Evolutionary conservation across 345 rosid species (phyloP).

Genomic region (Citrus sp.): DNA sequence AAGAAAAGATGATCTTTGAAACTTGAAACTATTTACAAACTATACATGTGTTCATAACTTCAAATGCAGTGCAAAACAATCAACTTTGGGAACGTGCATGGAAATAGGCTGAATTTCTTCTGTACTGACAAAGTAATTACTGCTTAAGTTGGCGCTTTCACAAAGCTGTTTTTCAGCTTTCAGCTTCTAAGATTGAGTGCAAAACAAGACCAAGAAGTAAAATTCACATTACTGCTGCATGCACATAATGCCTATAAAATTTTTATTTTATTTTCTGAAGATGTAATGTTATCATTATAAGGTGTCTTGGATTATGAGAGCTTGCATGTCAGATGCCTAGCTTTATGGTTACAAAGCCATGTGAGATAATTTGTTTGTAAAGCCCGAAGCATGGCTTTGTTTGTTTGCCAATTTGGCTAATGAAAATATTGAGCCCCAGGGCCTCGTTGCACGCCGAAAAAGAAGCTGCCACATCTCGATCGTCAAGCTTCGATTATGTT

Average conservation of each 20-base stretch:
- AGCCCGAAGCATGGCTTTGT: constrained; percentile 8
- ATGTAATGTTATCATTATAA: not conserved
- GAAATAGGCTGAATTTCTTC: constrained; percentile 3
- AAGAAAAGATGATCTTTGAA: not conserved
- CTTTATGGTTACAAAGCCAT: constrained; percentile 34
- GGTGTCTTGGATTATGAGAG: constrained; percentile 16
- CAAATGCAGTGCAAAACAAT: not conserved
- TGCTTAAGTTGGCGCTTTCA: constrained; percentile 8
- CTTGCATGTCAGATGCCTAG: constrained; percentile 29
- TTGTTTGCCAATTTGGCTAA: constrained; percentile 11
- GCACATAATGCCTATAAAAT: too few species aligned
- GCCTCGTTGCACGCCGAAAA: constrained; percentile 25
- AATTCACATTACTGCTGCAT: not conserved
- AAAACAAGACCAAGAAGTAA: constrained; percentile 9
- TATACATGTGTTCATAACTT: not conserved
- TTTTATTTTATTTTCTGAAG: not conserved
- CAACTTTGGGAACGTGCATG: constrained; percentile 13
- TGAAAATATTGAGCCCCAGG: not conserved
- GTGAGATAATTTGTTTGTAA: constrained; percentile 23
- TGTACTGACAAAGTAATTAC: not conserved
- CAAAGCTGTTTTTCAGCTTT: not conserved
- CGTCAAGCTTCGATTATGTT: constrained; percentile 1
- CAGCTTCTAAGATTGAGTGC: constrained; percentile 6
- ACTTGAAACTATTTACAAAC: not conserved
- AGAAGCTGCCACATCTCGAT: constrained; percentile 23